Evolutionary conservation across 139 green algal species (phyloP).

Genomic region (Tetraselmis chui): DNA sequence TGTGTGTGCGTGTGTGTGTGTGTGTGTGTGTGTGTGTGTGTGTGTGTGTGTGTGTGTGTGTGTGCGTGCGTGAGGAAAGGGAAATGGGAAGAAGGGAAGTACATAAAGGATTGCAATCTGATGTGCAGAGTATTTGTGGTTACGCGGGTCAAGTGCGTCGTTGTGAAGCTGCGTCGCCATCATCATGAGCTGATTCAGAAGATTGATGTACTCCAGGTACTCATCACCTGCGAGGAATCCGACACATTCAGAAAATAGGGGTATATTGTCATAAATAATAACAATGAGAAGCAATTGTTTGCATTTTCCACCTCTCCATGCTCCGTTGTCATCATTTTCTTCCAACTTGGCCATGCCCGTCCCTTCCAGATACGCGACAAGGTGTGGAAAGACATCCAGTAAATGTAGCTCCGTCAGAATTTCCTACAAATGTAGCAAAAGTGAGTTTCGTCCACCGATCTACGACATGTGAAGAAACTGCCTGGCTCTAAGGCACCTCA

Average conservation of each 20-base stretch:
- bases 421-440: conserved; percentile 13
- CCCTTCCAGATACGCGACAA: conserved; percentile 12
- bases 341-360: conserved; percentile 1
- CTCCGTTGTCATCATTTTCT: neutral
- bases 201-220: conserved; percentile 42
- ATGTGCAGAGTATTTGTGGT: conserved; percentile 59
- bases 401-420: conserved; percentile 32
- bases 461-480: neutral
- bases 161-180: conserved; percentile 60
- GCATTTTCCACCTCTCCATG: neutral
- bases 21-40: too few relatives aligned
- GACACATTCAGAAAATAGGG: neutral
- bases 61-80: too few relatives aligned
- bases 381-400: conserved; percentile 40
- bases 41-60: too few relatives aligned
- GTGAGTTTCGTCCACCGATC: neutral
- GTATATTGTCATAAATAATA: conserved; percentile 9
- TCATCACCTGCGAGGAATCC: conserved; percentile 19
- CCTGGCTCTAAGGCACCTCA: neutral
- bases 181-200: conserved; percentile 54
- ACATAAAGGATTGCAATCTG: conserved; percentile 58
- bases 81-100: conserved; percentile 16
- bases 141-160: conserved; percentile 40
- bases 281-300: neutral
- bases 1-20: too few relatives aligned